Evolutionary conservation across 805 yeast species (phyloP).

Genomic region (Candida saitoana): DNA sequence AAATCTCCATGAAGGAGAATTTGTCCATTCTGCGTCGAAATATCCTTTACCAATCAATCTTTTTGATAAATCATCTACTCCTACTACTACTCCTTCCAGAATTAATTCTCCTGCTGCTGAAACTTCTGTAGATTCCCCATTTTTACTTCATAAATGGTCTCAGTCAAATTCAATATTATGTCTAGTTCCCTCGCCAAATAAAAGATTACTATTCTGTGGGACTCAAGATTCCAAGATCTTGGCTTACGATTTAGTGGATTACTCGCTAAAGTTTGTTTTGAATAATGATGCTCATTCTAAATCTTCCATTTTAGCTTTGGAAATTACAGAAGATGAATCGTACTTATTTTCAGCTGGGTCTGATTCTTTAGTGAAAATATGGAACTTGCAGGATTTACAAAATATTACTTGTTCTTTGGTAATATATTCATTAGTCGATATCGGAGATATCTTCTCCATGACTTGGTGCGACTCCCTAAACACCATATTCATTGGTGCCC

Average conservation of each 20-base stretch:
- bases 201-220: conserved; percentile 73
- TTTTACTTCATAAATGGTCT: conserved; percentile 70
- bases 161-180: conserved; percentile 71
- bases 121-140: conserved; percentile 8
- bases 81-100: conserved; percentile 15
- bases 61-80: conserved; percentile 11
- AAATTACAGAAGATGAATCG: conserved; percentile 50
- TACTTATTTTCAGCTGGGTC: conserved; percentile 80
- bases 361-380: conserved; percentile 83
- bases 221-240: conserved; percentile 81
- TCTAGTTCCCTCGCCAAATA: conserved; percentile 55
- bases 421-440: conserved; percentile 77
- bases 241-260: conserved; percentile 64
- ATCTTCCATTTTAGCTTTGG: conserved; percentile 71
- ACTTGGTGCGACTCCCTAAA: conserved; percentile 59
- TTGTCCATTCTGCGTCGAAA: conserved; percentile 22
- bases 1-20: conserved; percentile 30
- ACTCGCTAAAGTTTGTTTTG: conserved; percentile 41
- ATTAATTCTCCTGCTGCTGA: conserved; percentile 16
- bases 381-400: conserved; percentile 51
- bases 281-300: conserved; percentile 50
- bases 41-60: conserved; percentile 26
- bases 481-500: conserved; percentile 81
- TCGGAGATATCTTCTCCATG: conserved; percentile 89
- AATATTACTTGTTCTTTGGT: conserved; percentile 23